A percentile compares a stretch with the other conserved stretches of the same genome.
These are phyloP conservation scores for Tricholoma flavovirens DNA, from an alignment of 768 basidiomycete species.

Conservation along the genomic window DNA sequence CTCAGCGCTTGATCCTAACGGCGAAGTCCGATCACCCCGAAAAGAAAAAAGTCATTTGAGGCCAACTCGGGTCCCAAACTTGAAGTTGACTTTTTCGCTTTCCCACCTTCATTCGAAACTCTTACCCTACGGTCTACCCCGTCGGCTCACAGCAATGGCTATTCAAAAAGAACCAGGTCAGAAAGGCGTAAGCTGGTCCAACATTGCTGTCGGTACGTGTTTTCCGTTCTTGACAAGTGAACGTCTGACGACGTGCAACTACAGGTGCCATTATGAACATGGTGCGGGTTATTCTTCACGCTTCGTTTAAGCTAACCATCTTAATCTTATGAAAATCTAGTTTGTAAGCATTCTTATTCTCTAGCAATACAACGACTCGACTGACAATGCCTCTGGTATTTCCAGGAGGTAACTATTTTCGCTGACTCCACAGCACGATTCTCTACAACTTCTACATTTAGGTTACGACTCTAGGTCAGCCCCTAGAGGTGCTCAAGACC, in stretches of 20 bases:
- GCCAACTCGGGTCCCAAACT: slow-evolving; percentile 8
- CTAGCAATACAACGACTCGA: background rate
- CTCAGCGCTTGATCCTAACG: no score
- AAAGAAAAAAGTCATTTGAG: slow-evolving; percentile 12
- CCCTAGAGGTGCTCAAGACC: slow-evolving; percentile 96
- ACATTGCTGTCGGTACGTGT: slow-evolving; percentile 85
- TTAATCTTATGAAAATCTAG: slow-evolving; percentile 22
- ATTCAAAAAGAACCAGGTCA: slow-evolving; percentile 83
- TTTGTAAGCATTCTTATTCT: slow-evolving; percentile 39
- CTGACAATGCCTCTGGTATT: slow-evolving; percentile 17
- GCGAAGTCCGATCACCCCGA: slow-evolving; percentile 32
- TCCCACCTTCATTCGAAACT: slow-evolving; percentile 20
- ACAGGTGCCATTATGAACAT: slow-evolving; percentile 97
- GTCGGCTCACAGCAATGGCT: slow-evolving; percentile 49
- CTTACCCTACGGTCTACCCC: slow-evolving; percentile 15
- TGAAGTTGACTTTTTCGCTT: slow-evolving; percentile 14
- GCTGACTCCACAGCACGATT: background rate
- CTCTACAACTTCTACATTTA: slow-evolving; percentile 25
- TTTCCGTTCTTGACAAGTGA: background rate
- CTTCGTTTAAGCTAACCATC: background rate
- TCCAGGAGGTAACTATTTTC: slow-evolving; percentile 63
- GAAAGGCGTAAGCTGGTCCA: slow-evolving; percentile 90
- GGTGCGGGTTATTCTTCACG: slow-evolving; percentile 41
- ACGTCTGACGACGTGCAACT: slow-evolving; percentile 11
- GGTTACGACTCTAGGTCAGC: slow-evolving; percentile 98